Evolutionary conservation across 345 rosid genomes (phyloP), one percentile per base, ranked within the genome.

Genomic region (Melaleuca quinquenervia): DNA sequence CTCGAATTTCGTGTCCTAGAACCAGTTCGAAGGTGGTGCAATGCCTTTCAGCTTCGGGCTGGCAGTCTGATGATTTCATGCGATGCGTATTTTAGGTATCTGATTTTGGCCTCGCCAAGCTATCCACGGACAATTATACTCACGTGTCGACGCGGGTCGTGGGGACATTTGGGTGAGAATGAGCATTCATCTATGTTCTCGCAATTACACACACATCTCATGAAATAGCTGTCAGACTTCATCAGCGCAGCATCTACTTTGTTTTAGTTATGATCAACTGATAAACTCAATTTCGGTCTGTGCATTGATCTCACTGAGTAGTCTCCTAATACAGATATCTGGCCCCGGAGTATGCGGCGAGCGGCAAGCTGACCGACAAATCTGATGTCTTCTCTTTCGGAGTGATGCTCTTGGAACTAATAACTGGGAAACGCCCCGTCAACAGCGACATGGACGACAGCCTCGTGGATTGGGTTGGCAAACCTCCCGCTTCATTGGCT

Each of bases 261-360:
- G 41, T 26, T 82, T 27, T 9, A 27, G 18, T 50, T 41, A 82
- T 62, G 78, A 64, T 32, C 41, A 32, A 64, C 55, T 32, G 78
- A 64, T 44, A 48, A n/a, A 10, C 44, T 50, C 36, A 21, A 6
- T n/a, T 58, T 58, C 45, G 13, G 36, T 32, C 78, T 32, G 24
- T 7, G 55, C 21, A 53, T 53, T 7, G 8, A 18, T 53, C 18
- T 53, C 7, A 53, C 55, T 53, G 55, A 53, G 21, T 41, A 32
- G 13, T 70, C 48, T 32, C 18, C 44, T 32, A 4, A 70, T 88
- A 52, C 87, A 95, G 99, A 89, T 96, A 95, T 88, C 89, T 97
- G 87, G 98, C 99, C 88, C 98, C 99, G 26, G 99, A 97, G 90
- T 97, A 97, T 84, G 98, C 98, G 83, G 92, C 98, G 75, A 97